phyloP scores from a whole-genome alignment of 1,139 yeast genomes.

The Magnusiomyces tetraspermus region DNA sequence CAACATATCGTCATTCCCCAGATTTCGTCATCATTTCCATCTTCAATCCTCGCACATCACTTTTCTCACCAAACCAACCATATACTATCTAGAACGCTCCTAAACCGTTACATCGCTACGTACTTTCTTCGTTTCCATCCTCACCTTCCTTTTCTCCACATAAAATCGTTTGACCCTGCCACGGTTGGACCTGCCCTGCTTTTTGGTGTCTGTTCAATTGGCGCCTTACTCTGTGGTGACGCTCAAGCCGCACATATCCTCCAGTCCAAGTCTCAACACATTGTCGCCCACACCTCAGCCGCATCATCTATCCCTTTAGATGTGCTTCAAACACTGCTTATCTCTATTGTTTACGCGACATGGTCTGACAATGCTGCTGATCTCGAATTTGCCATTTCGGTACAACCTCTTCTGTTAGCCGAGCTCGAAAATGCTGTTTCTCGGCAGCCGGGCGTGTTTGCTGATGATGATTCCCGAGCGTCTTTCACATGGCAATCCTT shows the following conservation, averaged over 20 bases:
- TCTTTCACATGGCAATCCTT: conserved; percentile 12
- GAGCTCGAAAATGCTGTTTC: neutral
- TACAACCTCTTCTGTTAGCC: conserved; percentile 22
- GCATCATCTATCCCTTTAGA: no score
- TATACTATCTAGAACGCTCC: conserved; percentile 24
- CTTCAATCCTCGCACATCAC: conserved; percentile 17
- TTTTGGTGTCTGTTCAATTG: conserved; percentile 31
- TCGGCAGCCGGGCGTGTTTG: conserved; percentile 17
- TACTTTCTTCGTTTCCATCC: conserved; percentile 32
- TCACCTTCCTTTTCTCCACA: conserved; percentile 30
- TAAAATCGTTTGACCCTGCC: conserved; percentile 29
- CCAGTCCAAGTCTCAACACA: conserved; percentile 24
- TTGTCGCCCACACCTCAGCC: no score
- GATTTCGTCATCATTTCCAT: conserved; percentile 18
- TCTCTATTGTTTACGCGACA: conserved; percentile 26
- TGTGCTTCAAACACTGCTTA: conserved; percentile 28
- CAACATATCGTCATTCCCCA: conserved; percentile 21
- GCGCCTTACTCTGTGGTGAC: conserved; percentile 29
- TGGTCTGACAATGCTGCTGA: conserved; percentile 30
- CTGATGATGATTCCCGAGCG: neutral
- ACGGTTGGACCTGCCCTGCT: conserved; percentile 28
- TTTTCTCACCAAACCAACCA: neutral
- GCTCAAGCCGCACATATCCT: conserved; percentile 24
- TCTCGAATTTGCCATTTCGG: conserved; percentile 25
- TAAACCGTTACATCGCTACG: conserved; percentile 28